A percentile compares a stretch with the other conserved stretches of the same genome.
Evolutionary conservation across 441 rosid species (phyloP).

Genomic region (Hypseocharis bilobata): DNA sequence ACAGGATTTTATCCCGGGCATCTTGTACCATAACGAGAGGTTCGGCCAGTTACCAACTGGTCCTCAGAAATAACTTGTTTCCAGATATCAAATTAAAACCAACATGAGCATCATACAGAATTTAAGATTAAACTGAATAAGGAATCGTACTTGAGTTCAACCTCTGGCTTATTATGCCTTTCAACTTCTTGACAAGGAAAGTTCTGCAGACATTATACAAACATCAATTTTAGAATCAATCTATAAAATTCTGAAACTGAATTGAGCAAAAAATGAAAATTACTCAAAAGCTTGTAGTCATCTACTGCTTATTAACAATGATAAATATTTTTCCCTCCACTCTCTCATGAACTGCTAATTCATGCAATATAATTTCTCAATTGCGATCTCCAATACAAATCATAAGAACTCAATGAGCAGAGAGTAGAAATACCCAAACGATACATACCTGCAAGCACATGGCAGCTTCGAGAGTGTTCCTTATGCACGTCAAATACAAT

Average conservation of each 20-base stretch:
- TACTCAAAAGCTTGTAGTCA: too few relatives aligned
- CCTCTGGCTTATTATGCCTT: conserved; percentile 97
- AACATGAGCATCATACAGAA: too few relatives aligned
- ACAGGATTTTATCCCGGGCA: neutral
- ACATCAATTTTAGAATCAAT: neutral
- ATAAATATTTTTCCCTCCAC: too few relatives aligned
- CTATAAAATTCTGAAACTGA: neutral
- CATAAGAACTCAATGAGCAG: neutral
- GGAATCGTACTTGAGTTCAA: conserved; percentile 75
- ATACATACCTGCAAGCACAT: conserved; percentile 72
- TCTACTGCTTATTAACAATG: too few relatives aligned
- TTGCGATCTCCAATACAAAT: neutral
- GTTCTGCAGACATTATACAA: conserved; percentile 42
- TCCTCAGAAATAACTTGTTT: neutral
- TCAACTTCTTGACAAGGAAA: conserved; percentile 99
- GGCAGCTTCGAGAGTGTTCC: conserved; percentile 87
- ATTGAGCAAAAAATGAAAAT: too few relatives aligned
- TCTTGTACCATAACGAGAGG: neutral
- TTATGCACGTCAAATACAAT: conserved; percentile 68
- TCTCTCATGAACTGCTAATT: too few relatives aligned
- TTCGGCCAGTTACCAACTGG: neutral
- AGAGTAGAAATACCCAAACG: neutral
- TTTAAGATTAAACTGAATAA: neutral
- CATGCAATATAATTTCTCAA: neutral
- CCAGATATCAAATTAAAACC: neutral